Conservation (phyloP, 1,284 basidiomycete species). For the Marasmius oreades region DNA sequence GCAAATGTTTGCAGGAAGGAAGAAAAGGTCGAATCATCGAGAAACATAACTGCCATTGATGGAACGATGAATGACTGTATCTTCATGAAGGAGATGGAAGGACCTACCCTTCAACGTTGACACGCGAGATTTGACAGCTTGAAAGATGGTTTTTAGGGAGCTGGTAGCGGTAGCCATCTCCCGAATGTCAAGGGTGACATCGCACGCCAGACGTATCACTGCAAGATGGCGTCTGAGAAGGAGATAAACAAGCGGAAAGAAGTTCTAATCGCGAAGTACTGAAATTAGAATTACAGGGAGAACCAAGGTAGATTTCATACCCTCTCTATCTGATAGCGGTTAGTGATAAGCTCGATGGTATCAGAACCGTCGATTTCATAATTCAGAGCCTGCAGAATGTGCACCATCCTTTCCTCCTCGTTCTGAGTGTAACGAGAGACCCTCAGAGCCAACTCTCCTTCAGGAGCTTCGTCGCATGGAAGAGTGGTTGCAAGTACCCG, state of each 20-base stretch:
- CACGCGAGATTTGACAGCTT: constrained; percentile 3
- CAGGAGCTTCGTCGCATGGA: constrained; percentile 4
- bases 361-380: constrained; percentile 14
- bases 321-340: constrained; percentile 11
- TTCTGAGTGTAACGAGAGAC: constrained; percentile 5
- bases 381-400: constrained; percentile 5
- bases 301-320: neutral
- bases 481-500: constrained; percentile 5
- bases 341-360: constrained; percentile 10
- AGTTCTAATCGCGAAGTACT: neutral
- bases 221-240: constrained; percentile 7
- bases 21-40: neutral
- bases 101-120: constrained; percentile 3
- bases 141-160: constrained; percentile 5
- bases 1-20: constrained; percentile 1
- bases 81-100: neutral
- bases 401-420: constrained; percentile 10
- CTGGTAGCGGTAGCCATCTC: constrained; percentile 4
- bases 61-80: neutral
- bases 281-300: neutral
- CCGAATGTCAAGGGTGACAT: constrained; percentile 3
- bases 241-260: constrained; percentile 11
- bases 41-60: neutral
- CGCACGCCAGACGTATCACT: constrained; percentile 1
- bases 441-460: constrained; percentile 3